A percentile compares a stretch with the other conserved stretches of the same genome.
phyloP scores from a whole-genome alignment of 2,329 filamentous ascomycete species.

The Zarea fungicola region DNA sequence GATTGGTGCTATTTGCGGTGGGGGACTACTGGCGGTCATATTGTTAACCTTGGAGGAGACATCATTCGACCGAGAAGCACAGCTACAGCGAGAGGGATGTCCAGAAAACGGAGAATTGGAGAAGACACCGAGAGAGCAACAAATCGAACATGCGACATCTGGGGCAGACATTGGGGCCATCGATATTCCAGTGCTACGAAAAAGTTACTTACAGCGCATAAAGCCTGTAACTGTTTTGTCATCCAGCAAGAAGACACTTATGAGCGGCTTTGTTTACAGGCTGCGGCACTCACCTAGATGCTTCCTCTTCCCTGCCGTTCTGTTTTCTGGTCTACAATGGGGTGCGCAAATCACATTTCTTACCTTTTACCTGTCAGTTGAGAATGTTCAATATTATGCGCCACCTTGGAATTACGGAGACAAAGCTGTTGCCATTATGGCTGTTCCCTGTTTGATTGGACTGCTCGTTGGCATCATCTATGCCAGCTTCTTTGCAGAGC shows the following conservation, averaged over 20 bases:
- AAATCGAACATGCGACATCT: constrained; percentile 7
- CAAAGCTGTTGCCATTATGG: constrained; percentile 51
- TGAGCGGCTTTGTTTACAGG: constrained; percentile 47
- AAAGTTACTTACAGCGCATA: constrained; percentile 47
- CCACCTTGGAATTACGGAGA: constrained; percentile 51
- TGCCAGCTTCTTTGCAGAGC: constrained; percentile 52
- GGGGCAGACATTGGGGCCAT: background rate
- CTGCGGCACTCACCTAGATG: constrained; percentile 52
- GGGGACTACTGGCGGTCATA: constrained; percentile 40
- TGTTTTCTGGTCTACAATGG: constrained; percentile 55
- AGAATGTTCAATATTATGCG: constrained; percentile 51
- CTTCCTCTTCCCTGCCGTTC: constrained; percentile 52
- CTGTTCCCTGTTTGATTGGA: constrained; percentile 49
- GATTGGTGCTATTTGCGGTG: constrained; percentile 45
- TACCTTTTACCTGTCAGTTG: constrained; percentile 53
- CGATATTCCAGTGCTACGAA: background rate
- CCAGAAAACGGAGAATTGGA: constrained; percentile 8
- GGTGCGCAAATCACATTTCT: constrained; percentile 56
- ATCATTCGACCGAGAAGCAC: constrained; percentile 29
- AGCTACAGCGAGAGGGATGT: background rate
- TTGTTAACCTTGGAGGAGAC: constrained; percentile 51
- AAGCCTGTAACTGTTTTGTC: constrained; percentile 50
- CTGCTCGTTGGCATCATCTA: constrained; percentile 52
- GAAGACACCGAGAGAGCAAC: constrained; percentile 15
- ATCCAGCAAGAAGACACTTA: constrained; percentile 25